Conservation (phyloP, 1,284 basidiomycete genomes). For the Tylopilus sp. region DNA sequence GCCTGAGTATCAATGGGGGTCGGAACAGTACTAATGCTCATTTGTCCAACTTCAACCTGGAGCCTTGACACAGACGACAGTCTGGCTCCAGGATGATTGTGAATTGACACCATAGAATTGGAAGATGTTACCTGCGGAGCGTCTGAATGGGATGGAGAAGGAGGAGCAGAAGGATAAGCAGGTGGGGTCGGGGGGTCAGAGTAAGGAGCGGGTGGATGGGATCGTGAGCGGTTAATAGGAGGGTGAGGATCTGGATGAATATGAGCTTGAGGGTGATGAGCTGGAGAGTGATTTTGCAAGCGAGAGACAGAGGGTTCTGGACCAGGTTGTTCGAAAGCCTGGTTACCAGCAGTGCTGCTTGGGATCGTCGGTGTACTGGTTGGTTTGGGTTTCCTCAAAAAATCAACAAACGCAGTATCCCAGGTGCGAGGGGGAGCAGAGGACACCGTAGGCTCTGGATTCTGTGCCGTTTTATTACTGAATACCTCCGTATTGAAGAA, state of each 20-base stretch:
- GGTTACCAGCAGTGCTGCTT: too few species aligned
- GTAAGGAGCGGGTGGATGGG: not conserved
- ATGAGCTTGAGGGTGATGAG: not conserved
- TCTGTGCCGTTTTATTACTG: too few species aligned
- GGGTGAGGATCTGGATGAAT: too few species aligned
- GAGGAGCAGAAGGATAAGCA: too few species aligned
- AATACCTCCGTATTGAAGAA: too few species aligned
- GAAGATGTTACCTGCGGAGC: not conserved
- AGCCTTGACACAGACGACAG: not conserved
- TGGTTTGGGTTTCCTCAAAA: conserved; percentile 3
- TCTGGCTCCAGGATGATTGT: not conserved
- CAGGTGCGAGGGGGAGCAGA: conserved; percentile 1
- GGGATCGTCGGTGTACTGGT: too few species aligned
- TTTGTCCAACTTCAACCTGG: conserved; percentile 2
- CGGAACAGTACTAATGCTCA: conserved; percentile 11
- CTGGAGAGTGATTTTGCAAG: not conserved
- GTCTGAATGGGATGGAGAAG: not conserved
- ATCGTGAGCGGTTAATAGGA: not conserved
- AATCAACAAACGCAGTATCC: conserved; percentile 7
- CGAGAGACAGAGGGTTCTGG: too few species aligned
- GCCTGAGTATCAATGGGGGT: too few species aligned
- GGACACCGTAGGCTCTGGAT: too few species aligned
- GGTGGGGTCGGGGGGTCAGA: too few species aligned
- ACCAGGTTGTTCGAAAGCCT: too few species aligned
- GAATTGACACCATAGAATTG: not conserved